Evolutionary conservation across 2,329 filamentous ascomycete species (phyloP).

Genomic region (Arachnomyces sp.): DNA sequence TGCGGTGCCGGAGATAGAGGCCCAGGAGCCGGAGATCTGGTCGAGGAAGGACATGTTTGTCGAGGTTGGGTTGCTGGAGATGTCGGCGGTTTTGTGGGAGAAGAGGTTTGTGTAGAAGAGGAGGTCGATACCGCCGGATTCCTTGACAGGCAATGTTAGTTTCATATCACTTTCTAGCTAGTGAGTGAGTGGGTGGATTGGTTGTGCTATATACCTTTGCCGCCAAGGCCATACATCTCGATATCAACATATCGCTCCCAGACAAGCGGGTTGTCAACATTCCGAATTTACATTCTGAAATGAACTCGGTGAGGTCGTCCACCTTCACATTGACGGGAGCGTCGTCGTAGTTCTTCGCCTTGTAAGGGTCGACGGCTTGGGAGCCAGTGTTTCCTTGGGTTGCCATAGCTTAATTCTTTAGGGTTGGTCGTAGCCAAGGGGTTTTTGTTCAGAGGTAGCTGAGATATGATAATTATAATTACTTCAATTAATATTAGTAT

Average conservation of each 20-base stretch:
- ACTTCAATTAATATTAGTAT: no score
- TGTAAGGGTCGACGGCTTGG: slow-evolving; percentile 70
- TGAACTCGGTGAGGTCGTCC: slow-evolving; percentile 62
- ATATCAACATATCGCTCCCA: slow-evolving; percentile 58
- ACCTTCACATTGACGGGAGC: slow-evolving; percentile 65
- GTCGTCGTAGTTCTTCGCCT: slow-evolving; percentile 66
- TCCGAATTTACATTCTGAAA: slow-evolving; percentile 67
- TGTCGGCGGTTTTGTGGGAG: slow-evolving; percentile 77
- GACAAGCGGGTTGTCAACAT: slow-evolving; percentile 76
- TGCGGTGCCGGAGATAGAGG: slow-evolving; percentile 69
- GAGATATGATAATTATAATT: no score
- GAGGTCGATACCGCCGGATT: slow-evolving; percentile 68
- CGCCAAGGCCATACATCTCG: slow-evolving; percentile 78
- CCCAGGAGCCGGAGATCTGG: slow-evolving; percentile 67
- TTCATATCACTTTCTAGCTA: neutral
- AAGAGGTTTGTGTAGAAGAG: slow-evolving; percentile 90
- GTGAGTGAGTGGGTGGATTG: neutral
- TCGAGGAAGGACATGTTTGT: slow-evolving; percentile 75
- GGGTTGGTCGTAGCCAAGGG: slow-evolving; percentile 39
- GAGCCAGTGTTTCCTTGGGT: slow-evolving; percentile 44
- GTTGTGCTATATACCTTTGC: slow-evolving; percentile 51
- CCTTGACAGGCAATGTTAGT: slow-evolving; percentile 40
- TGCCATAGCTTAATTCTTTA: no score
- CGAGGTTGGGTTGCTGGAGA: slow-evolving; percentile 61
- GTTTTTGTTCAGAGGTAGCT: no score